Percentiles rank a stretch among this genome's conserved stretches.
Evolutionary conservation across 208 protist species (phyloP).

Genomic region (Leptomonas pyrrhocoris): DNA sequence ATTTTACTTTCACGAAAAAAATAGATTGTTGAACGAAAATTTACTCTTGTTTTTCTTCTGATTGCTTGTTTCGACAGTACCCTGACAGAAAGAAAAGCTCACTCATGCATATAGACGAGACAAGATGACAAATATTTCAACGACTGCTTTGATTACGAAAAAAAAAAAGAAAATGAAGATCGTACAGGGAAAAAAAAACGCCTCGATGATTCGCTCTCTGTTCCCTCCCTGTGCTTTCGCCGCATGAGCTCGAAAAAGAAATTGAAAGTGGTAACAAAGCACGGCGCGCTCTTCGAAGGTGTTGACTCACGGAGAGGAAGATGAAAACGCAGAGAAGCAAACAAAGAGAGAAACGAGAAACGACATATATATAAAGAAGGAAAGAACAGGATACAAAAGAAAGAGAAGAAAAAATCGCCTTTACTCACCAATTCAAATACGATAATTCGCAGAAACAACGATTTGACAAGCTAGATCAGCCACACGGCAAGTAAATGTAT

Average conservation of each 20-base stretch:
- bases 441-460: neutral
- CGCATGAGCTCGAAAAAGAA: neutral
- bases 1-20: too few relatives aligned
- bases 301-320: neutral
- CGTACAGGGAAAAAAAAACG: slow-evolving; percentile 31
- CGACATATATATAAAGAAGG: slow-evolving; percentile 1
- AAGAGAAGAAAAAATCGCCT: neutral
- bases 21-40: too few relatives aligned
- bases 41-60: too few relatives aligned
- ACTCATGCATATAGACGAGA: neutral
- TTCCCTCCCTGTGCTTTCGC: neutral
- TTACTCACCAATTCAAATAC: neutral
- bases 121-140: neutral
- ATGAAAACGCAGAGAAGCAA: neutral
- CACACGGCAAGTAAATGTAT: neutral
- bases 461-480: slow-evolving; percentile 1
- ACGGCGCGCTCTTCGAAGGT: neutral
- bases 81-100: slow-evolving; percentile 7
- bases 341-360: neutral
- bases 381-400: slow-evolving; percentile 20
- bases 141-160: slow-evolving; percentile 11
- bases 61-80: neutral
- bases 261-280: neutral
- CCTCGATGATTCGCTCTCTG: neutral
- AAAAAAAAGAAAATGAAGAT: slow-evolving; percentile 28